Base-by-base conservation (phyloP, 306 rosid genomes). In the Neltuma alba region DNA sequence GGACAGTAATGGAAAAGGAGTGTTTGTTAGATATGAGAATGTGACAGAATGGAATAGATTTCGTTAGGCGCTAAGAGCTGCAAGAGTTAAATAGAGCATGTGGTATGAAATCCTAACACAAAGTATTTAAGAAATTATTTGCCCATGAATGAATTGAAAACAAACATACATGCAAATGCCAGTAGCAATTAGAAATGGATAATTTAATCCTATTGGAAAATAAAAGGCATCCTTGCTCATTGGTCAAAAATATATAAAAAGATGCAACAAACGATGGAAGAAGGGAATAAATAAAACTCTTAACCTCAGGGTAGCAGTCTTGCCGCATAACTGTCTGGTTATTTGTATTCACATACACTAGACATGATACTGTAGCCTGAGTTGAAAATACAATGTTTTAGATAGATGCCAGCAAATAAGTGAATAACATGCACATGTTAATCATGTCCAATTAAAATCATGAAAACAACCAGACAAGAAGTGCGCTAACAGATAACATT, bases 301-400 rank as follows among this genome's bases (percentile, higher is more conserved):
- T 87, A 79, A 92, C 99, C 99, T 83, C 79, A 50, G 99, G 90
- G 82, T 83, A 88, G 87, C 99, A 93, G 83, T 90, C 83, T 83
- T 95, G 94, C 79, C 83, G 97, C 48, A 72, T 87, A 80, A 95
- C 70, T 6, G 89, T 85, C 75, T 95, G 93, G 52, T 76, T 15
- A 57, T 21, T 81, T 33, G 83, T 79, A 76, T 87, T 79, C 73
- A 95, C 98, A 81, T 69, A 81, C n/a, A 95, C 87, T 50, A 83
- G 89, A 34, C 99, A 93, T 2, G 92, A 91, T n/a, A 89, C 89
- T 18, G 76, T 91, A 21, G 91, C 96, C 98, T 95, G 91, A 34
- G 58, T 52, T 62, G 18, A 77, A 25, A 54, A 86, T 30, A 18
- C 54, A 76, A 44, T 12, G 50, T 20, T 28, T 71, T n/a, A 79